Evolutionary conservation across 352 stramenopile species (phyloP).

Genomic region (Globisporangium heterothallicum): DNA sequence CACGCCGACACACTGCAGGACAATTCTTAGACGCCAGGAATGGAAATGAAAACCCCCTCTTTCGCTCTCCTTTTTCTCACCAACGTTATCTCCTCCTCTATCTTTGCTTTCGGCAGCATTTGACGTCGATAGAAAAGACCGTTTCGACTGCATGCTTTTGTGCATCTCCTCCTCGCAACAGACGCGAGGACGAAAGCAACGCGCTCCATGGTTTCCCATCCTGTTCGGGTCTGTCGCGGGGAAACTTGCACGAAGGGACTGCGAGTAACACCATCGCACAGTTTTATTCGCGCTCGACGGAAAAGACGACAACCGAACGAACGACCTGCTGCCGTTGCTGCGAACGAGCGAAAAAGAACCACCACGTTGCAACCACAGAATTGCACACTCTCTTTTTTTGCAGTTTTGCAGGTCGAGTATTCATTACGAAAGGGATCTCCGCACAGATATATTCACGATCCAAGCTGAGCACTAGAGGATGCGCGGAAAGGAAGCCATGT

Average conservation of each 20-base stretch:
- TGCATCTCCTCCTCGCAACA: too few relatives aligned
- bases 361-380: not conserved
- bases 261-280: not conserved
- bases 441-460: too few relatives aligned
- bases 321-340: not conserved
- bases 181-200: not conserved
- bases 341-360: not conserved
- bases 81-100: too few relatives aligned
- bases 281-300: not conserved
- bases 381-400: too few relatives aligned
- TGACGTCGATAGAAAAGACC: not conserved
- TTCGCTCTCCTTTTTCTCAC: too few relatives aligned
- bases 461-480: too few relatives aligned
- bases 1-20: too few relatives aligned
- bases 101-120: too few relatives aligned
- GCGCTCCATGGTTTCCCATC: not conserved
- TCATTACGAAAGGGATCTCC: not conserved
- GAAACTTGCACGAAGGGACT: not conserved
- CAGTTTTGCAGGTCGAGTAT: too few relatives aligned
- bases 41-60: not conserved
- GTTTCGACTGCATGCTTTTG: too few relatives aligned
- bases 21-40: not conserved
- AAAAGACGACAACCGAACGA: too few relatives aligned
- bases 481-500: slow-evolving; percentile 8
- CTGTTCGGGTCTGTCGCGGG: not conserved